Evolutionary conservation across 2,329 filamentous ascomycete genomes (phyloP).

Genomic region (Botrytis elliptica): DNA sequence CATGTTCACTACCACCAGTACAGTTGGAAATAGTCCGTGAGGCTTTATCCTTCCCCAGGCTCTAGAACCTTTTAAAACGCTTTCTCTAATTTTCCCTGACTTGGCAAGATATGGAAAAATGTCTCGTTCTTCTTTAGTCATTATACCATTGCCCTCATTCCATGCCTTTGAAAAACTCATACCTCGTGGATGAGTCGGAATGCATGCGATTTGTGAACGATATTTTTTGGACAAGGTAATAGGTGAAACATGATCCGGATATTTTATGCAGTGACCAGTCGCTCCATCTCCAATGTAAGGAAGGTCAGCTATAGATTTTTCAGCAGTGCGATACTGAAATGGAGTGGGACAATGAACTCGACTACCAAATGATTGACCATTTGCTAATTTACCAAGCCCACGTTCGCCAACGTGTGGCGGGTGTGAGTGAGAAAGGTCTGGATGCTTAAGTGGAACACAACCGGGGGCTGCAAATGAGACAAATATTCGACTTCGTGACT

Average conservation of each 20-base stretch:
- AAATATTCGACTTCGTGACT: conserved; percentile 67
- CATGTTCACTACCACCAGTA: conserved; percentile 55
- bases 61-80: conserved; percentile 30
- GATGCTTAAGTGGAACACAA: conserved; percentile 53
- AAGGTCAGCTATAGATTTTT: conserved; percentile 57
- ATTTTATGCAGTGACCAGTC: conserved; percentile 58
- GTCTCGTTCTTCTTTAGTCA: conserved; percentile 43
- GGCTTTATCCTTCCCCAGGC: conserved; percentile 55
- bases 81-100: conserved; percentile 30
- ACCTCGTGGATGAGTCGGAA: conserved; percentile 59
- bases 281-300: conserved; percentile 62
- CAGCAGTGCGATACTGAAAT: conserved; percentile 56
- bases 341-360: conserved; percentile 54
- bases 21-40: conserved; percentile 56
- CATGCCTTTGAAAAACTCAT: conserved; percentile 53
- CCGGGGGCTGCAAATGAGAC: conserved; percentile 70
- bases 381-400: conserved; percentile 58
- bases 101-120: conserved; percentile 41
- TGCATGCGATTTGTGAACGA: conserved; percentile 48
- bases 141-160: conserved; percentile 41
- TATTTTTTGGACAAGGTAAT: conserved; percentile 38
- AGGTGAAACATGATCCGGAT: conserved; percentile 64
- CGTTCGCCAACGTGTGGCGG: conserved; percentile 41
- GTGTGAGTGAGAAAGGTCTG: conserved; percentile 62
- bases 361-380: conserved; percentile 58